Percentiles rank a stretch among this genome's conserved stretches.
These are phyloP conservation scores for Prototheca wickerhamii DNA, from an alignment of 163 green algal genomes.

Conservation along the genomic window DNA sequence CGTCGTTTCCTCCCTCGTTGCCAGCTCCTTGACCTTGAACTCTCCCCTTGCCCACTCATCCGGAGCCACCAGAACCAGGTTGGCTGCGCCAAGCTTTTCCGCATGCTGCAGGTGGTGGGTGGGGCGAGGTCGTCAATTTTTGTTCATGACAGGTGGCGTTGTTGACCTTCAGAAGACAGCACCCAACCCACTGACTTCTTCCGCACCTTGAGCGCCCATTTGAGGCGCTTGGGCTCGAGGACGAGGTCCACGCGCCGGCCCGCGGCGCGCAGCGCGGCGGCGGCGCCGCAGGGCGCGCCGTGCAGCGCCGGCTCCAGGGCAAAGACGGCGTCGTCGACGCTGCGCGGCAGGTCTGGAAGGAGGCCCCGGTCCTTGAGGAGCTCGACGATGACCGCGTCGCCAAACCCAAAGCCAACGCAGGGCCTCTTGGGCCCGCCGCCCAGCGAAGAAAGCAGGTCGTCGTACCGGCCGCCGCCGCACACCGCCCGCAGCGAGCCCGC, in stretches of 20 bases:
- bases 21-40: constrained; percentile 84
- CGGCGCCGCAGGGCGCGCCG: constrained; percentile 45
- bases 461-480: constrained; percentile 91
- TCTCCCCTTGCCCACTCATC: constrained; percentile 72
- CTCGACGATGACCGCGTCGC: constrained; percentile 97
- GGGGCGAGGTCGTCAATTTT: too few relatives aligned
- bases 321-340: constrained; percentile 84
- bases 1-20: constrained; percentile 63
- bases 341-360: constrained; percentile 45
- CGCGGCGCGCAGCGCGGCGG: constrained; percentile 46
- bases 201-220: constrained; percentile 78
- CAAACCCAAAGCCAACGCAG: constrained; percentile 90
- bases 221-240: constrained; percentile 85
- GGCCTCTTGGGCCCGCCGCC: constrained; percentile 77
- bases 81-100: constrained; percentile 55
- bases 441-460: constrained; percentile 84
- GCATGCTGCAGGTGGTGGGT: too few relatives aligned
- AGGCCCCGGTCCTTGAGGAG: constrained; percentile 82
- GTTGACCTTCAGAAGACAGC: background rate
- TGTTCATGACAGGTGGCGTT: too few relatives aligned
- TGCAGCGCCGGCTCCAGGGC: constrained; percentile 61
- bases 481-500: constrained; percentile 86
- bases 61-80: constrained; percentile 79
- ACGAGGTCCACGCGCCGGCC: constrained; percentile 84
- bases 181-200: background rate